These are phyloP conservation scores for Rosa chinensis DNA, from an alignment of 306 rosid genomes.

Conservation along the genomic window DNA sequence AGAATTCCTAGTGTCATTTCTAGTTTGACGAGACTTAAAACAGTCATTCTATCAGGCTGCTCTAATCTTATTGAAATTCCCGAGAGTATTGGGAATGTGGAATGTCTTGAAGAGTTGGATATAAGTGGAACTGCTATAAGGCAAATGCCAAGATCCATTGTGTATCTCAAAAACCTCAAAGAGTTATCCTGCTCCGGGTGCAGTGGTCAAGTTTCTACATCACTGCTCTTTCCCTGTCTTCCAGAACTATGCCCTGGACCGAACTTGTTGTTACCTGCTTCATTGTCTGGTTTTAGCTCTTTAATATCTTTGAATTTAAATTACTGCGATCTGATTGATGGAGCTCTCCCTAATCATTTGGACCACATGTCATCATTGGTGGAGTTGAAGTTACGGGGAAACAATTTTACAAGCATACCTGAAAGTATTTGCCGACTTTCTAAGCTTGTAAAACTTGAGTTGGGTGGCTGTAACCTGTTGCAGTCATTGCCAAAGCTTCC, in stretches of 20 bases:
- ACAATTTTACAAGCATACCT: constrained; percentile 17
- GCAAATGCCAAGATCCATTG: constrained; percentile 6
- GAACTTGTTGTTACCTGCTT: constrained; percentile 4
- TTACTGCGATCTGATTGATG: constrained; percentile 12
- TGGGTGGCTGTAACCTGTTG: constrained; percentile 6
- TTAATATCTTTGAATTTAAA: neutral
- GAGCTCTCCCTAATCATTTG: constrained; percentile 12
- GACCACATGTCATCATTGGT: constrained; percentile 18
- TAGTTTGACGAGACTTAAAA: constrained; percentile 8
- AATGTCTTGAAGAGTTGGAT: constrained; percentile 14
- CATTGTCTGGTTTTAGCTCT: neutral
- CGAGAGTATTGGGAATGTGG: constrained; percentile 10
- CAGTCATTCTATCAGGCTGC: constrained; percentile 7
- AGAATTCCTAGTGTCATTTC: neutral
- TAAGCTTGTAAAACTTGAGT: neutral
- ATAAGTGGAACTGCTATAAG: constrained; percentile 16
- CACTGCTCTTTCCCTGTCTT: neutral
- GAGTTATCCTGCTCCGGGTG: neutral
- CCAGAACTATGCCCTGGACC: neutral
- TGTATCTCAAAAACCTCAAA: constrained; percentile 4
- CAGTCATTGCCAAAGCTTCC: constrained; percentile 19
- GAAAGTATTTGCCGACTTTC: constrained; percentile 6
- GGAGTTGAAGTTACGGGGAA: constrained; percentile 2
- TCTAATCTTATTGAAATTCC: neutral
- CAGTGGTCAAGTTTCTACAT: neutral